Evolutionary conservation across 2,329 filamentous ascomycete species (phyloP).

Genomic region (Colletotrichum sp.): DNA sequence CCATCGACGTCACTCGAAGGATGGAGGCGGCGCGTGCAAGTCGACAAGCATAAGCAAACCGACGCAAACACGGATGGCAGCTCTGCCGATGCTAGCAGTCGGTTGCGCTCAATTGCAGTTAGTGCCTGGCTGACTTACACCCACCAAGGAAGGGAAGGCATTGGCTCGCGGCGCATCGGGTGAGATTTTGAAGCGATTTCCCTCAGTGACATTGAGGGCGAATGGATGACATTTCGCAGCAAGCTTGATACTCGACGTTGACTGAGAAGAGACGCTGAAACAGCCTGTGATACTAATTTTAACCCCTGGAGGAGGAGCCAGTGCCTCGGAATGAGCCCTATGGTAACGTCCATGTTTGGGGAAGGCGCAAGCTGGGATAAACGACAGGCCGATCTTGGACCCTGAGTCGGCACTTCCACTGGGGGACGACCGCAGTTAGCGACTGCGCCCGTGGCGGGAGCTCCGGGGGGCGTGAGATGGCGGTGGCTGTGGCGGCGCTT

Average conservation of each 20-base stretch:
- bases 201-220: not conserved
- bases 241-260: not conserved
- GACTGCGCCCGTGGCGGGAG: not conserved
- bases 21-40: not conserved
- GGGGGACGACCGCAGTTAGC: not conserved
- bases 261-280: conserved; percentile 1
- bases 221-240: not conserved
- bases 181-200: not conserved
- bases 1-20: conserved; percentile 4
- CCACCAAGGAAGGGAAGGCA: not conserved
- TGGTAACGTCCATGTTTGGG: not conserved
- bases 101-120: not conserved
- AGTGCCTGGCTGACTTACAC: not conserved
- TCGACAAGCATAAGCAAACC: not conserved
- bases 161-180: not conserved
- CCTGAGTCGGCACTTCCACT: not conserved
- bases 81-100: not conserved
- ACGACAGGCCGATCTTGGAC: not conserved
- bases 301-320: not conserved
- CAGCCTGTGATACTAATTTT: conserved; percentile 3
- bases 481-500: not conserved
- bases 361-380: not conserved
- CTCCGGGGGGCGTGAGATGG: not conserved
- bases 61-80: not conserved
- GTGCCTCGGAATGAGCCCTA: not conserved